Base-by-base conservation (phyloP, 495 filamentous ascomycete genomes). In the Terfezia claveryi region DNA sequence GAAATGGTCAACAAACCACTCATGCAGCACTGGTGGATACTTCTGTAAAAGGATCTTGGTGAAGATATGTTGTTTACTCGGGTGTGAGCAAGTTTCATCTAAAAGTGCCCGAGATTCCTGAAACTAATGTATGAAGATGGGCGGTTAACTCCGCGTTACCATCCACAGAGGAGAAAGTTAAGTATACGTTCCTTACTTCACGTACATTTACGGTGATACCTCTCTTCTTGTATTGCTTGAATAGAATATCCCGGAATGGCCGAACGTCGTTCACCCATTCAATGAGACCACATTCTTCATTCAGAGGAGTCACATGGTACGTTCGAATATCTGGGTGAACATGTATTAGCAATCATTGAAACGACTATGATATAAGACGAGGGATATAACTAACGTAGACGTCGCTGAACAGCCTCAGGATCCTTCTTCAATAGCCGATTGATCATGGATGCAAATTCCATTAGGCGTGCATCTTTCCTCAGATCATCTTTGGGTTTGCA, bases 401-500 rank as follows among this genome's bases (percentile, higher is more conserved):
- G 83, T 41, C 91, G 77, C 65, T 81, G 82, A 69, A 84, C 89
- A 10, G 85, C 81, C 63, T 94, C 89, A 14, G 86, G 80, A 61
- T 96, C 89, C 57, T 81, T 78, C 62, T 93, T 92, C 36, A 99
- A 68, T 23, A 87, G 83, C 55, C 92, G 77, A 64, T 96, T 95
- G 69, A 99, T 94, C 80, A 95, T 88, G 55, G 81, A 79, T 65
- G 94, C 95, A 74, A 96, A 99, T 64, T 96, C 92, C 92, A 99
- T 96, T 20, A 98, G 78, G 50, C 91, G 83, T 61, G 94, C 87
- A 58, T 99, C 91, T 60, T 94, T 96, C 8, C 91, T 82, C 6
- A 99, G 74, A 67, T 99, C 92, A 64, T 96, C 91, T 66, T 96
- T 96, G 6, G 91, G 91, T 62, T 99, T 99, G 72, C 92, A 91